Evolutionary conservation across 805 yeast species (phyloP).

Genomic region (Barnettozyma wickerhamii): DNA sequence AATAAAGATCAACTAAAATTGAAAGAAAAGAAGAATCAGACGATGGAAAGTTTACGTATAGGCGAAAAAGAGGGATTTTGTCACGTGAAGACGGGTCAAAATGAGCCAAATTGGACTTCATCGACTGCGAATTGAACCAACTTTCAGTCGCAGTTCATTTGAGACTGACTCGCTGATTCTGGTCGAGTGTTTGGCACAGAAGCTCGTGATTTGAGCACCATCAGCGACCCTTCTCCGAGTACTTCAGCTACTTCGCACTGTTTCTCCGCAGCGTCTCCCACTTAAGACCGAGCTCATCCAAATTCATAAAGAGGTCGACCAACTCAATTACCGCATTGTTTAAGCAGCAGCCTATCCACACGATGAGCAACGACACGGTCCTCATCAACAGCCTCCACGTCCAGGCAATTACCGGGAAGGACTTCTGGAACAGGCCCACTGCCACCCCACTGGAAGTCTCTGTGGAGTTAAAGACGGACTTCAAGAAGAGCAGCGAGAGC

Average conservation of each 20-base stretch:
- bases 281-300: not conserved
- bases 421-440: constrained; percentile 66
- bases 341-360: not conserved
- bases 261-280: not conserved
- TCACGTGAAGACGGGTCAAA: not conserved
- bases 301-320: not conserved
- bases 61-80: too few species aligned
- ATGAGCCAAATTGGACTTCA: too few species aligned
- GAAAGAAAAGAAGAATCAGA: too few species aligned
- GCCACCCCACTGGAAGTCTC: constrained; percentile 65
- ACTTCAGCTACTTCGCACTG: not conserved
- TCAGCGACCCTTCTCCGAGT: too few species aligned
- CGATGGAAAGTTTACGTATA: not conserved
- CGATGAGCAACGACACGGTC: constrained; percentile 16
- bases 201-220: too few species aligned
- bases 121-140: too few species aligned
- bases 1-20: too few species aligned
- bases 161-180: too few species aligned
- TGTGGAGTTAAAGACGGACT: constrained; percentile 58
- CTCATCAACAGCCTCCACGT: constrained; percentile 44
- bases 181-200: constrained; percentile 1
- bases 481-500: constrained; percentile 65
- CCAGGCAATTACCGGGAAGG: constrained; percentile 63
- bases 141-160: too few species aligned
- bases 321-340: not conserved